Conservation (phyloP, 2,329 filamentous ascomycete species). For the Arthrobotrys pseudoclavata region DNA sequence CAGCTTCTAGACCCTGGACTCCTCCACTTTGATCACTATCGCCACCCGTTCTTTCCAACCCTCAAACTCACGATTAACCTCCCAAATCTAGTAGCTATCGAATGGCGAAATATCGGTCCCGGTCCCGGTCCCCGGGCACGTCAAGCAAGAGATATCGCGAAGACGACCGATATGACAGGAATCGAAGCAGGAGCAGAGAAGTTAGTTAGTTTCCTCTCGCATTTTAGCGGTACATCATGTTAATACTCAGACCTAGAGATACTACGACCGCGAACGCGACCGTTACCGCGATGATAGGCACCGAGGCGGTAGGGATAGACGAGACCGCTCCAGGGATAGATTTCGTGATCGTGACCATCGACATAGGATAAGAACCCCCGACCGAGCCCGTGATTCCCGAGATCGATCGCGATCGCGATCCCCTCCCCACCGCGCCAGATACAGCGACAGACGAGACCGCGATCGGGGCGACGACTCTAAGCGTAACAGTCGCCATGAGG, state of each 20-base stretch:
- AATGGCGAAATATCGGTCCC: slow-evolving; percentile 58
- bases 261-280: slow-evolving; percentile 61
- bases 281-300: slow-evolving; percentile 62
- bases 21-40: not conserved
- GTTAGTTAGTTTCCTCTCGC: slow-evolving; percentile 24
- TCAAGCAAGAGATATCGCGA: slow-evolving; percentile 57
- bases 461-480: slow-evolving; percentile 61
- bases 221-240: not conserved
- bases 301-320: slow-evolving; percentile 61
- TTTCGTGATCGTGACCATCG: slow-evolving; percentile 62
- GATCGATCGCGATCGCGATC: slow-evolving; percentile 48
- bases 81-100: not conserved
- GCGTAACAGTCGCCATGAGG: slow-evolving; percentile 59
- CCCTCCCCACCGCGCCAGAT: slow-evolving; percentile 19
- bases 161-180: slow-evolving; percentile 55
- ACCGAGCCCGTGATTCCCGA: slow-evolving; percentile 60
- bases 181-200: slow-evolving; percentile 55
- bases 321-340: slow-evolving; percentile 62
- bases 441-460: slow-evolving; percentile 61
- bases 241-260: slow-evolving; percentile 36
- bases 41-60: not conserved
- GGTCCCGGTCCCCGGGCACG: slow-evolving; percentile 52
- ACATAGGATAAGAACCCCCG: slow-evolving; percentile 60
- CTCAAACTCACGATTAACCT: not conserved
- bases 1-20: not conserved